Conservation (phyloP, 1,284 basidiomycete species). For the Xerocomus cyaneibrunnescens region DNA sequence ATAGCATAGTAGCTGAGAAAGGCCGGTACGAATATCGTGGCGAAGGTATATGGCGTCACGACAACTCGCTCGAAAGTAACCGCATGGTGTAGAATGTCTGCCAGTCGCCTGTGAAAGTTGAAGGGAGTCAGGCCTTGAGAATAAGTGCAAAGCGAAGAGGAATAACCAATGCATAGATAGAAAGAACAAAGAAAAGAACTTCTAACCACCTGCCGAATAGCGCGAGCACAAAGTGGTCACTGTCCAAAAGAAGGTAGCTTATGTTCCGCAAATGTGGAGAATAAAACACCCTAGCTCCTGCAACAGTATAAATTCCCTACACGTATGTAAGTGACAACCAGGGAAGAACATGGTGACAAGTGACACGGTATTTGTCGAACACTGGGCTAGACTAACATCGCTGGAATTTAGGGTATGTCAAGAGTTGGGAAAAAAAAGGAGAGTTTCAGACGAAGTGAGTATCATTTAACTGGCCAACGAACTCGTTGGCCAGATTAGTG, state of each 20-base stretch:
- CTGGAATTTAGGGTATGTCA: not conserved
- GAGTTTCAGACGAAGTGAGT: not conserved
- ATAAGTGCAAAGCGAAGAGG: not conserved
- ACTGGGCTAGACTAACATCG: not conserved
- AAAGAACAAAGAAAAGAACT: not conserved
- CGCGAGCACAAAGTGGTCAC: not conserved
- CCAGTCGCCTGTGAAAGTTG: slow-evolving; percentile 10
- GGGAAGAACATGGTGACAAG: not conserved
- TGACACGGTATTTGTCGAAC: not conserved
- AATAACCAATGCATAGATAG: slow-evolving; percentile 22
- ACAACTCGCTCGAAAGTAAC: slow-evolving; percentile 18
- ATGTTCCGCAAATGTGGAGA: too few relatives aligned
- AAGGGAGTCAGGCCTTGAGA: slow-evolving; percentile 4
- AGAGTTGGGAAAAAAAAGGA: not conserved
- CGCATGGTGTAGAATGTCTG: slow-evolving; percentile 2
- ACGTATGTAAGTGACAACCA: not conserved
- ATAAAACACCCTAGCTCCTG: too few relatives aligned
- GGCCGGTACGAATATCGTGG: slow-evolving; percentile 21
- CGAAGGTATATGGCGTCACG: slow-evolving; percentile 24
- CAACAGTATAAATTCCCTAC: too few relatives aligned
- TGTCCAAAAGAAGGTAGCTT: too few relatives aligned
- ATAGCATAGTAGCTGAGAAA: slow-evolving; percentile 23
- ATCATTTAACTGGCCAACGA: not conserved
- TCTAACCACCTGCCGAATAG: not conserved
- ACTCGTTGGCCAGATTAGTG: too few relatives aligned